phyloP scores from a whole-genome alignment of 768 basidiomycete genomes.

The Auriculariales sp. region DNA sequence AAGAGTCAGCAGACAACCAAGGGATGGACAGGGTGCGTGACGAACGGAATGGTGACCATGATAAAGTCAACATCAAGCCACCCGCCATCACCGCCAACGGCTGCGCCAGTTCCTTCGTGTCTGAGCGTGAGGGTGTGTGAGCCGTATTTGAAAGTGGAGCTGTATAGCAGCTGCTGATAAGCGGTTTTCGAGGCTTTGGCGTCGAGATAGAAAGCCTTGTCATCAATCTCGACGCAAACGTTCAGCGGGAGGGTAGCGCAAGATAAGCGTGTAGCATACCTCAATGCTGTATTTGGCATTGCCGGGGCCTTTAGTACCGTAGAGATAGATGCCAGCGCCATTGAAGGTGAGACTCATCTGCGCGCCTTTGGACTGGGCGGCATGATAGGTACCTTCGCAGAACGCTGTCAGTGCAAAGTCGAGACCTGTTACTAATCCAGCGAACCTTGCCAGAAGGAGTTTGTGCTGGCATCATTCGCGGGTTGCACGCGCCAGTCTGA shows the following conservation, averaged over 20 bases:
- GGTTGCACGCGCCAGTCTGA: slow-evolving; percentile 13
- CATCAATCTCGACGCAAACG: slow-evolving; percentile 13
- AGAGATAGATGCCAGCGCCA: slow-evolving; percentile 13
- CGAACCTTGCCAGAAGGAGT: too few species aligned
- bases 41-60: slow-evolving; percentile 8
- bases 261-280: slow-evolving; percentile 2
- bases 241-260: slow-evolving; percentile 6
- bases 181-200: slow-evolving; percentile 7
- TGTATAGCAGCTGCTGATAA: slow-evolving; percentile 15
- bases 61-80: slow-evolving; percentile 19
- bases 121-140: slow-evolving; percentile 9
- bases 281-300: slow-evolving; percentile 12
- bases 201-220: slow-evolving; percentile 10
- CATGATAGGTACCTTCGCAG: slow-evolving; percentile 16
- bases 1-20: not conserved
- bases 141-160: not conserved
- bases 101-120: not conserved
- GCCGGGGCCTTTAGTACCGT: slow-evolving; percentile 16
- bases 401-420: slow-evolving; percentile 9
- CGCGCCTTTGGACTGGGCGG: slow-evolving; percentile 11
- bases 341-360: slow-evolving; percentile 11
- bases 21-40: not conserved
- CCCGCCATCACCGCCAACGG: slow-evolving; percentile 1
- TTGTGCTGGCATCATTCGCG: slow-evolving; percentile 8
- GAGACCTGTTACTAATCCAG: too few species aligned